Base-by-base conservation (phyloP, 495 filamentous ascomycete genomes). In the Penicillium longicatenatum region DNA sequence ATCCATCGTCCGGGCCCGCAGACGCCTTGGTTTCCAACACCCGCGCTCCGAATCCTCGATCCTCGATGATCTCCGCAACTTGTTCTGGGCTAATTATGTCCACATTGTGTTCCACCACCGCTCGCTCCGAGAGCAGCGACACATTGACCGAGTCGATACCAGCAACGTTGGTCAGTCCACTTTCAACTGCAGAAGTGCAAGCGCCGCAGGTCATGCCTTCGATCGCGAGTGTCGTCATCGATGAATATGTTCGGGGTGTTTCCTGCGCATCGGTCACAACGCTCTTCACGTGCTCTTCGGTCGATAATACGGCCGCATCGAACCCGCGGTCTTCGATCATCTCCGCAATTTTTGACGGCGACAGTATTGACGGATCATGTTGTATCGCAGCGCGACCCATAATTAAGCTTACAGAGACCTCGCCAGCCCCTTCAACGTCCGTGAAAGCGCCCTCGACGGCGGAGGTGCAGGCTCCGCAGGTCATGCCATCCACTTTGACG, bases 151-250 rank as follows among this genome's bases (percentile, higher is more conserved):
- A 85, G 41, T 82, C 82, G 10, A 98, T 79, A 4, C 94, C 95
- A 2, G 83, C 67, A 11, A 94, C 77, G 50, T 81, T 75, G 55
- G 81, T 85, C 74, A 96, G 89, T 10, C 86, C 89, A 47, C 87
- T 83, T 71, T 97, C 91, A 19, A 98, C 84, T 1, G 93, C 91
- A 49, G 91, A 90, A 8, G 93, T 96, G 66, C 93, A 98, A 33
- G 93, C 92, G 43, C 93, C 93, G 67, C 93, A 97, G 7, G 94
- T 98, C 94, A 98, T 98, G 24, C 94, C 94, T 61, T 92, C 89
- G n/a, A 98, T 86, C 17, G 90, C 87, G 43, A 98, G 75, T 0
- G 90, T 98, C 10, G 92, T 97, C 5, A 82, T 86, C 9, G 86
- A 86, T 17, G 84, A 56, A 29, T 41, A 51, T 67, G 61, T 21